Conservation (phyloP, 352 stramenopile genomes). For the Thalassiosira livingstoniorum region DNA sequence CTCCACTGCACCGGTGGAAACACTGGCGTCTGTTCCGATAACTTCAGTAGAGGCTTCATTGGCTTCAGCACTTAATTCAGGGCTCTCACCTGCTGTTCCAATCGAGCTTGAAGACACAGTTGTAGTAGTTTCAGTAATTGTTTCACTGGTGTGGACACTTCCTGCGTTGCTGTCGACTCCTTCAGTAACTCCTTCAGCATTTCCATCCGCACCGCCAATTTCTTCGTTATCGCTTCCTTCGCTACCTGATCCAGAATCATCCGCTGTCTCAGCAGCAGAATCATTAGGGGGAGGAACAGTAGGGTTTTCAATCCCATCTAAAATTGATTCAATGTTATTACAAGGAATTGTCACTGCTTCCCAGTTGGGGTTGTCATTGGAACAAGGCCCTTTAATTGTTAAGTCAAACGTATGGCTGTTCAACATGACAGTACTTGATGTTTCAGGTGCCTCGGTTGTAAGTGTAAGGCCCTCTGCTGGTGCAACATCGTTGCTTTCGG, state of each 20-base stretch:
- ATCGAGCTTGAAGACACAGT: too few species aligned
- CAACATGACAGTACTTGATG: neutral
- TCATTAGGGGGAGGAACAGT: neutral
- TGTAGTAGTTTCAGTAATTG: neutral
- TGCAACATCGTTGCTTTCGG: neutral
- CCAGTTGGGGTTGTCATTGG: slow-evolving; percentile 45
- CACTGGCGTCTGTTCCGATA: too few species aligned
- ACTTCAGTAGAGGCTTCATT: too few species aligned
- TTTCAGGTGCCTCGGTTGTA: neutral
- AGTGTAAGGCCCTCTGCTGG: neutral
- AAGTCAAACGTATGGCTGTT: neutral
- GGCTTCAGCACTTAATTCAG: too few species aligned
- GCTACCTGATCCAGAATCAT: neutral
- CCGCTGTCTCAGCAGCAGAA: neutral
- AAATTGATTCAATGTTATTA: slow-evolving; percentile 13
- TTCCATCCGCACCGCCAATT: too few species aligned
- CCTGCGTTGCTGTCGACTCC: neutral
- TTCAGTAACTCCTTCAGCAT: too few species aligned
- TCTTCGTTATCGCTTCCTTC: too few species aligned
- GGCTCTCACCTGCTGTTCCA: too few species aligned
- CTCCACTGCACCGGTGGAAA: too few species aligned
- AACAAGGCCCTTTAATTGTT: slow-evolving; percentile 25
- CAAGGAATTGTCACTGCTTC: slow-evolving; percentile 24
- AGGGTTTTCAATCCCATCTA: slow-evolving; percentile 3
- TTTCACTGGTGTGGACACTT: neutral